Conservation (phyloP, 2,329 filamentous ascomycete species). For the Celoporthe dispersa region DNA sequence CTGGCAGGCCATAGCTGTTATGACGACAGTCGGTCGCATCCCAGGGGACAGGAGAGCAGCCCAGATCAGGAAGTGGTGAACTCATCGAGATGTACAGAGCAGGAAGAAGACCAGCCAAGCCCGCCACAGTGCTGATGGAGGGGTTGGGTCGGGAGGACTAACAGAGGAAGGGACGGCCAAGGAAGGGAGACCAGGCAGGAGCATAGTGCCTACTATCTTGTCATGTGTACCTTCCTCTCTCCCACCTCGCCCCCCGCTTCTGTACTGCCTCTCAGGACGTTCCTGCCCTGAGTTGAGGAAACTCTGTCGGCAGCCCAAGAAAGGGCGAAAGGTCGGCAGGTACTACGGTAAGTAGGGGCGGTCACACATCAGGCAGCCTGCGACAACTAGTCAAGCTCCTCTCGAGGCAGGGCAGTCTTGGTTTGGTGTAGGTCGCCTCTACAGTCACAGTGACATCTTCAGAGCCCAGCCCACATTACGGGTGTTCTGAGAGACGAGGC, state of each 20-base stretch:
- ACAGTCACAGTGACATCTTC: not conserved
- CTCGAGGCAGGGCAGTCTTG: not conserved
- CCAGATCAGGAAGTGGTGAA: not conserved
- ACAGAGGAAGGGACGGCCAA: not conserved
- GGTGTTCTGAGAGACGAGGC: not conserved
- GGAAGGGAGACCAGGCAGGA: not conserved
- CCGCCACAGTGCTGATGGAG: not conserved
- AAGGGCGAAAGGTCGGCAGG: not conserved
- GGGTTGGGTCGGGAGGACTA: not conserved
- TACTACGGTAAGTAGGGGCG: not conserved
- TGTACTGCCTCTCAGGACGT: not conserved
- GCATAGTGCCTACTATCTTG: not conserved
- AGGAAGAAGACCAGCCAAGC: not conserved
- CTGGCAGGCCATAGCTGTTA: not conserved
- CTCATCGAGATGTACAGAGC: conserved; percentile 3
- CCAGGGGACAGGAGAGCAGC: not conserved
- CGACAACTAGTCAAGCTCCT: not conserved
- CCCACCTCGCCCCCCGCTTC: not conserved
- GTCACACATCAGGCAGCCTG: not conserved
- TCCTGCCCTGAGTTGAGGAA: not conserved
- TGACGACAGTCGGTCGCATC: not conserved
- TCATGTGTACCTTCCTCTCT: not conserved
- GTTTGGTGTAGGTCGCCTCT: not conserved
- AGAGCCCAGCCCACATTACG: not conserved
- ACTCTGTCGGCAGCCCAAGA: not conserved